Evolutionary conservation across 768 basidiomycete genomes (phyloP).

Genomic region (Hericium erinaceus): DNA sequence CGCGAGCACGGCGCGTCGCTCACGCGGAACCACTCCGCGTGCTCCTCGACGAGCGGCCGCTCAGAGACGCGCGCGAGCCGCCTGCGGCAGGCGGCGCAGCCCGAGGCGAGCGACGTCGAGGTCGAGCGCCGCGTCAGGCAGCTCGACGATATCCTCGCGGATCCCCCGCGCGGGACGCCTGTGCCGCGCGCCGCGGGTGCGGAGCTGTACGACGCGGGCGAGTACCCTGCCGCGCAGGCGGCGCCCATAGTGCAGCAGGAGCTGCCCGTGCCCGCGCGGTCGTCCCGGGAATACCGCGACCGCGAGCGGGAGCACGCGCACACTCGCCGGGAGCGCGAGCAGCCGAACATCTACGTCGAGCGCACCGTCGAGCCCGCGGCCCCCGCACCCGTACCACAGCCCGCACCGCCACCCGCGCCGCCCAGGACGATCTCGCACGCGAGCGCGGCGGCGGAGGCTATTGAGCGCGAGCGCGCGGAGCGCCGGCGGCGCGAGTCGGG

Average conservation of each 20-base stretch:
- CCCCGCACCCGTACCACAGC: not conserved
- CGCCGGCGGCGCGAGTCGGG: slow-evolving; percentile 9
- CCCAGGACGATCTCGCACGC: slow-evolving; percentile 10
- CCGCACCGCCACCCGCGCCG: not conserved
- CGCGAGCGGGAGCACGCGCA: not conserved
- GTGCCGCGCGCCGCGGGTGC: not conserved
- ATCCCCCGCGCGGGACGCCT: not conserved
- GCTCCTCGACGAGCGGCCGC: not conserved
- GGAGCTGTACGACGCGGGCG: not conserved
- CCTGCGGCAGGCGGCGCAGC: slow-evolving; percentile 8
- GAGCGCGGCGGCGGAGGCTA: slow-evolving; percentile 8
- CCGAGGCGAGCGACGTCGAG: slow-evolving; percentile 13
- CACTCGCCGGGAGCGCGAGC: not conserved
- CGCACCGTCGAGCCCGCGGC: not conserved
- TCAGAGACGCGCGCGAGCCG: not conserved
- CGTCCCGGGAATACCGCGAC: not conserved
- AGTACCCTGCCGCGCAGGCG: not conserved
- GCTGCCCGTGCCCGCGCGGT: not conserved
- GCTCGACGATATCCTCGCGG: slow-evolving; percentile 2
- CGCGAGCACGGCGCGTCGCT: slow-evolving; percentile 9
- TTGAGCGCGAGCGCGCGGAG: slow-evolving; percentile 13
- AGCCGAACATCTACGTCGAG: not conserved
- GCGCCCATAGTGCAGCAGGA: slow-evolving; percentile 6
- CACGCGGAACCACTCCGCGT: slow-evolving; percentile 13
- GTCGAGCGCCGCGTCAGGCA: slow-evolving; percentile 3